Percentiles rank a stretch among this genome's conserved stretches.
These are phyloP conservation scores for Annona cherimola DNA, from an alignment of 164 flowering plant species.

Conservation along the genomic window DNA sequence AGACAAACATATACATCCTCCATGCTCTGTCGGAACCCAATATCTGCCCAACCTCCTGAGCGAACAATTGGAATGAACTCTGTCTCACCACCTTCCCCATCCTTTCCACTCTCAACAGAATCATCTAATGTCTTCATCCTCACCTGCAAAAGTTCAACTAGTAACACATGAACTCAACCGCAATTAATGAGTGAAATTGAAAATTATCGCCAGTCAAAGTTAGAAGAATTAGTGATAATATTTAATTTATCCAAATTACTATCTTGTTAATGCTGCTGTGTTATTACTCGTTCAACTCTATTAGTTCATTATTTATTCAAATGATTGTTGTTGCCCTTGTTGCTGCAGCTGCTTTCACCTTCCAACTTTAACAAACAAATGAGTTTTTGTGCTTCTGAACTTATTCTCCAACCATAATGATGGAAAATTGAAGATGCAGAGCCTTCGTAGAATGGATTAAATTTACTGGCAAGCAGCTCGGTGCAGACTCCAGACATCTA, in stretches of 20 bases:
- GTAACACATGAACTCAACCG: constrained; percentile 1
- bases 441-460: too few species aligned
- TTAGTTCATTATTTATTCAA: not conserved
- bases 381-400: too few species aligned
- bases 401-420: too few species aligned
- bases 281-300: too few species aligned
- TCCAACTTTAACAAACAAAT: too few species aligned
- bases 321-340: not conserved
- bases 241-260: not conserved
- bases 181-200: not conserved
- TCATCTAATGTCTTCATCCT: constrained; percentile 32
- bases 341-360: too few species aligned
- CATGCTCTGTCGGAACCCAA: constrained; percentile 73
- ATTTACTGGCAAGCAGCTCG: too few species aligned
- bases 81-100: constrained; percentile 25
- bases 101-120: constrained; percentile 29
- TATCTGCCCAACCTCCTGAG: constrained; percentile 91
- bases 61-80: constrained; percentile 73
- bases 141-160: constrained; percentile 31
- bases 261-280: too few species aligned
- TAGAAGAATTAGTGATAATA: too few species aligned
- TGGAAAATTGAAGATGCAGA: too few species aligned
- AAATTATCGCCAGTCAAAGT: not conserved
- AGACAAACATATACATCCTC: constrained; percentile 79
- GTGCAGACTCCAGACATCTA: too few species aligned